Conservation (phyloP, 306 rosid species). For the Begonia fuchsioides region DNA sequence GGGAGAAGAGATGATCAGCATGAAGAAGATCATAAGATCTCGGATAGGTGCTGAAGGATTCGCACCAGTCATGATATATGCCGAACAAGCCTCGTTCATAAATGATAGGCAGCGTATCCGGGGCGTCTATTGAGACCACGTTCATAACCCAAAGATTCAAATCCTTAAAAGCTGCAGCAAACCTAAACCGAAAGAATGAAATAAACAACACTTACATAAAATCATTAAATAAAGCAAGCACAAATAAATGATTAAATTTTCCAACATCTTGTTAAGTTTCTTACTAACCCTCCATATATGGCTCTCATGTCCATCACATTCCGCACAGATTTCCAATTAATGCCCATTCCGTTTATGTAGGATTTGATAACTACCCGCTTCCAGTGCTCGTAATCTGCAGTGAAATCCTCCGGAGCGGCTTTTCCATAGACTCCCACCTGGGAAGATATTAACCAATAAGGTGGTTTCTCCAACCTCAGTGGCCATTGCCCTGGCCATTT, state of each 20-base stretch:
- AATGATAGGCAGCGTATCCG: constrained; percentile 76
- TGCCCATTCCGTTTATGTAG: constrained; percentile 59
- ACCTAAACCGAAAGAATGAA: constrained; percentile 28
- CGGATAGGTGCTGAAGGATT: constrained; percentile 77
- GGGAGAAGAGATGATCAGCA: constrained; percentile 77
- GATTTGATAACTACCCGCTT: constrained; percentile 50
- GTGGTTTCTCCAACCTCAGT: constrained; percentile 47
- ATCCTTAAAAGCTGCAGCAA: constrained; percentile 77
- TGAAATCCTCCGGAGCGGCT: constrained; percentile 83
- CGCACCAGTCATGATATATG: constrained; percentile 91
- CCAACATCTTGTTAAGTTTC: background rate
- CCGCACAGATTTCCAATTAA: constrained; percentile 65
- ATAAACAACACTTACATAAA: too few species aligned
- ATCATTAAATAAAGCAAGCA: background rate
- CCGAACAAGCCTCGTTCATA: constrained; percentile 84
- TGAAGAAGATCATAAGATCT: constrained; percentile 82
- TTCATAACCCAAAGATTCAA: constrained; percentile 83
- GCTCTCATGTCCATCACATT: constrained; percentile 94
- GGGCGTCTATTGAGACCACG: constrained; percentile 52
- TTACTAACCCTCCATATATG: constrained; percentile 77
- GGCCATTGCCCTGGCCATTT: constrained; percentile 86
- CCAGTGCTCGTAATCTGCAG: constrained; percentile 67
- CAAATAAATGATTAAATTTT: background rate
- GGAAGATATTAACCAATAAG: constrained; percentile 67
- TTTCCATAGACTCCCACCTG: constrained; percentile 85